Conservation (phyloP, 2,329 filamentous ascomycete genomes). For the Botrytis fabae region DNA sequence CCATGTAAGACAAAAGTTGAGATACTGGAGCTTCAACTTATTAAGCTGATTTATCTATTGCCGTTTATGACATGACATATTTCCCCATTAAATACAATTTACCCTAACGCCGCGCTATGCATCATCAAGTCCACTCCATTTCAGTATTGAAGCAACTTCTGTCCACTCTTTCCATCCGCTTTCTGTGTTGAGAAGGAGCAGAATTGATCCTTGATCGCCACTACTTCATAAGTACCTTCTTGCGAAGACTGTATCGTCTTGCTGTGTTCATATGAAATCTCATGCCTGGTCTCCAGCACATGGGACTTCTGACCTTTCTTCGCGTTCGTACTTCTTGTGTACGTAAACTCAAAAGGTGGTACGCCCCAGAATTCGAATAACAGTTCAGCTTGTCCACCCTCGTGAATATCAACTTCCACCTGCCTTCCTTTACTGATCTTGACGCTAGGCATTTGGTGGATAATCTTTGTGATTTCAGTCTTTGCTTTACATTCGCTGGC, state of each 20-base stretch:
- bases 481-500: slow-evolving; percentile 84
- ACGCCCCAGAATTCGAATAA: slow-evolving; percentile 94
- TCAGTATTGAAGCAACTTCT: slow-evolving; percentile 40
- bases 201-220: slow-evolving; percentile 90
- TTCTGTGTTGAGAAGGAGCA: slow-evolving; percentile 83
- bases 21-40: slow-evolving; percentile 5
- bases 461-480: slow-evolving; percentile 75
- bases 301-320: slow-evolving; percentile 71
- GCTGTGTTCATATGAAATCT: slow-evolving; percentile 76
- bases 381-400: slow-evolving; percentile 91
- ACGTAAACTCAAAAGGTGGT: slow-evolving; percentile 96
- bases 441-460: slow-evolving; percentile 91
- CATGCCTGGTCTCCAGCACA: slow-evolving; percentile 87
- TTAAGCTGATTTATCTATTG: slow-evolving; percentile 4
- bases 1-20: not conserved
- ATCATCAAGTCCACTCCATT: slow-evolving; percentile 25
- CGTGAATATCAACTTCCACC: slow-evolving; percentile 87
- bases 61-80: slow-evolving; percentile 7
- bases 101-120: slow-evolving; percentile 42
- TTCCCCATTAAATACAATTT: slow-evolving; percentile 10
- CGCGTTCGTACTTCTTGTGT: slow-evolving; percentile 87
- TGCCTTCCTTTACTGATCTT: slow-evolving; percentile 82
- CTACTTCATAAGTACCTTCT: slow-evolving; percentile 96
- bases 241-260: slow-evolving; percentile 84
- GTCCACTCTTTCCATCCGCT: slow-evolving; percentile 50